Base-by-base conservation (phyloP, 805 yeast genomes). In the Citeromyces matritensis region DNA sequence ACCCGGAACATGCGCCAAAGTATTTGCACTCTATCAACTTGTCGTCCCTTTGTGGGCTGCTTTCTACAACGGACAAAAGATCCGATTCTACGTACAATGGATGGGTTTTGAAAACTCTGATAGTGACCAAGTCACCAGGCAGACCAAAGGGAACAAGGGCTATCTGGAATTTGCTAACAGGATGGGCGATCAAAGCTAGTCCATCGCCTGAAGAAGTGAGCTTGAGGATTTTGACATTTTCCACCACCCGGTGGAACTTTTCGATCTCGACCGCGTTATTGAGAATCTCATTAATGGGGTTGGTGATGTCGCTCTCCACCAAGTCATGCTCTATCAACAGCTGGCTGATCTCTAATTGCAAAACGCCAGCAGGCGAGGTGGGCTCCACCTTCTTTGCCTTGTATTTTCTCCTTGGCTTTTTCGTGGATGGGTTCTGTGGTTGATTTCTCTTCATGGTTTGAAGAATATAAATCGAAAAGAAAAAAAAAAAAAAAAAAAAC, bases 1-100 rank as follows among this genome's bases (percentile, higher is more conserved):
- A 86, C 3, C 97, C 97, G 1, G 94, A 82, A 51, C 96, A 86
- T 39, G 72, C 71, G 9, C 94, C 94, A 56, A 88, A 91, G 56
- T 91, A 91, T 39, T 69, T 64, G 56, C 95, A 84, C 40, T 66
- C 66, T 35, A 78, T 71, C 32, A 80, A 61, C 5, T 58, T 48
- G 42, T 80, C 76, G 37, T 82, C 62, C 45, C 69, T 55, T 29
- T 41, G 48, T 3, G 39, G 34, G 0, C 78, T 62, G 2, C 58
- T 43, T 37, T 55, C 34, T 33, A 39, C 37, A 3, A 57, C 42
- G 25, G 61, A 52, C 13, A 82, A 47, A 32, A 86, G 54, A 47
- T 88, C 96, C 8, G 80, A 62, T 44, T 82, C 93, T 31, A 71
- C 80, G 49, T 72, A 78, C 26, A 55, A 56, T 24, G 83, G 81